Base-by-base conservation (phyloP, 768 basidiomycete species). In the Phlebiopsis flavidoalba region DNA sequence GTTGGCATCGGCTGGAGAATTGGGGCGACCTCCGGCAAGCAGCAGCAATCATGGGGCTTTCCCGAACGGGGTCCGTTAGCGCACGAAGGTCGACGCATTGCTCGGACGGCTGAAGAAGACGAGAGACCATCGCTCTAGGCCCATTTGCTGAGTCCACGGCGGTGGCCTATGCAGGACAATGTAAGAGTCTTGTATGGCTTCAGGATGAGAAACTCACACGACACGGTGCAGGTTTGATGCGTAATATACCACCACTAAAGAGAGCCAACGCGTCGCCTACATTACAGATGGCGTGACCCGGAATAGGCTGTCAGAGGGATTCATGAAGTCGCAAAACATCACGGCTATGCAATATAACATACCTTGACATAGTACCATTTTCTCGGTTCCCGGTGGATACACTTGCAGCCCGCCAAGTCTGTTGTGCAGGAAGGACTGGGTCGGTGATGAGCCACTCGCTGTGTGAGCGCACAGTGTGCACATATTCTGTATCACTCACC, bases 341-440 rank as follows among this genome's bases (percentile, higher is more conserved):
- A 52, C 14, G 24, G n/a, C 33, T n/a, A 11, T 3, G 15, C 33
- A 6, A 15, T 11, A 33, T 15, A 31, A 2, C 57, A 10, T n/a
- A 49, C 57, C 57, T 49, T 83, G 64, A 89, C 75, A 63, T 88
- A 89, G 67, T 83, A 81, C 88, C 88, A 90, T 21, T 79, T n/a
- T 69, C 24, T 84, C 80, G 5, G 78, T 67, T 14, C 83, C 85
- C 1, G 86, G 87, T 0, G 80, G 79, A 51, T 88, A 74, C 0
- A 89, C 87, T 61, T 89, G 88, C 3, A 90, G 73, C 0, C 88
- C 88, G 3, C 88, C 88, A 0, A 89, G 78, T 1, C 78, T 79
- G 67, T 89, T 89, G 66, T 88, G 85, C 59, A 90, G 73, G 74
- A 89, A 83, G 0, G 85, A 84, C 82, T 86, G 60, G 7, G 1